Evolutionary conservation across 2,329 filamentous ascomycete species (phyloP).

Genomic region (Aureobasidium mangrovei): DNA sequence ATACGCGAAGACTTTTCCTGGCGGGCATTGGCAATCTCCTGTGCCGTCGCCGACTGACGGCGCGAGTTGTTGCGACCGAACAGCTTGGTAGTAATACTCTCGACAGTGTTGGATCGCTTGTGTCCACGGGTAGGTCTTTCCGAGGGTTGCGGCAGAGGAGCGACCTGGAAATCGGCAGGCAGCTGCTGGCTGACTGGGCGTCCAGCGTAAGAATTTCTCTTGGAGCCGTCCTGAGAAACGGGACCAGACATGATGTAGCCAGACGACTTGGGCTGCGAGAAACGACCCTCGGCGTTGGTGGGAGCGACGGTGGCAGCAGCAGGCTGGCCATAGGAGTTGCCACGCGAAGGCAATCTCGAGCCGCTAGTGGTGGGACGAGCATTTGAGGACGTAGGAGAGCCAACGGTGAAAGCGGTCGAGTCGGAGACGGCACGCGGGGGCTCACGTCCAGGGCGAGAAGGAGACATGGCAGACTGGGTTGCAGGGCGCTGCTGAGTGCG

Average conservation of each 20-base stretch:
- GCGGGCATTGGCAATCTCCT: conserved; percentile 22
- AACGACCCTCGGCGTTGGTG: conserved; percentile 80
- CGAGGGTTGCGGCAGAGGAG: conserved; percentile 55
- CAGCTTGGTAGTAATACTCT: conserved; percentile 64
- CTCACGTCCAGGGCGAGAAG: conserved; percentile 33
- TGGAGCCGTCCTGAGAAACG: conserved; percentile 46
- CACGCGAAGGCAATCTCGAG: conserved; percentile 64
- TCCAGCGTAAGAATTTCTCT: conserved; percentile 45
- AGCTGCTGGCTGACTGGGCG: conserved; percentile 49
- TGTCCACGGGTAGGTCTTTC: conserved; percentile 44
- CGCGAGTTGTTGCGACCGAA: conserved; percentile 57
- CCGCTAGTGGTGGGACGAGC: conserved; percentile 69
- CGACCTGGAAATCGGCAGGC: conserved; percentile 46
- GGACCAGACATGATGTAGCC: conserved; percentile 64
- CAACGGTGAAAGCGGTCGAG: conserved; percentile 32
- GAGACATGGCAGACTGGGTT: conserved; percentile 22
- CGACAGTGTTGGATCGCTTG: conserved; percentile 55
- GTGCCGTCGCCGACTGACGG: conserved; percentile 22
- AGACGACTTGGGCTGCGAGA: conserved; percentile 64
- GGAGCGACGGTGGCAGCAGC: conserved; percentile 77
- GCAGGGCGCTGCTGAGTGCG: conserved; percentile 15
- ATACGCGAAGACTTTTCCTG: conserved; percentile 54
- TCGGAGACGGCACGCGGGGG: conserved; percentile 46
- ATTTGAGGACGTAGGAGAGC: conserved; percentile 31
- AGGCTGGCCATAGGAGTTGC: conserved; percentile 77